Evolutionary conservation across 1,284 basidiomycete species (phyloP), one percentile per base, ranked within the genome.

Genomic region (Malassezia arunalokei): DNA sequence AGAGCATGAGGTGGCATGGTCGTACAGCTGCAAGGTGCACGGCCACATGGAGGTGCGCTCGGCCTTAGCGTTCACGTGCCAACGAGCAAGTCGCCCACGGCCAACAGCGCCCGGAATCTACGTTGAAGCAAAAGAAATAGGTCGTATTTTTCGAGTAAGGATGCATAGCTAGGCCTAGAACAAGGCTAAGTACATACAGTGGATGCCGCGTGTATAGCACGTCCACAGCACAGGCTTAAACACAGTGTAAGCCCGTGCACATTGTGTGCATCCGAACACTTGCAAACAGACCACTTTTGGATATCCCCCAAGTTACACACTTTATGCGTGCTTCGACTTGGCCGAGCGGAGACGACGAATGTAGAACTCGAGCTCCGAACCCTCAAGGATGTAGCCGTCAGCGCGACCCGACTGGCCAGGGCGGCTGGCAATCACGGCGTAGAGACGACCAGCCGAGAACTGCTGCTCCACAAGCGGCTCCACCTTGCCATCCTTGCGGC

Each of bases 351-450:
- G 63, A 50, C 65, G 65, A 57, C 67, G 64, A 47, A 66, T 58
- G 67, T 69, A 69, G 64, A 67, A 66, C 56, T 72, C 70, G 44
- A 72, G 66, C 64, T 72, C 70, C 54, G 58, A 50, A 40, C 70
- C 70, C 63, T 72, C 70, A 31, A 72, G 65, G 40, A 72, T 71
- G 68, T 72, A 72, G 38, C 70, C 70, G 51, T 72, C 70, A 40
- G 60, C 61, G 20, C 70, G 64, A 43, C 70, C 70, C 24, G 53
- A 58, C 62, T 72, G 70, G 37, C 70, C 70, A 30, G 70, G 70
- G 33, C 70, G 66, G 42, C 62, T 64, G 14, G 68, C 57, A 50
- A 72, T 64, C 54, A 59, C 63, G 48, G 70, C 70, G 62, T 72
- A 72, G 17, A 72, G 61, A 52, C 70, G 62, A 60, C 70, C 70